Conservation (phyloP, 306 rosid species). For the Vicia villosa region DNA sequence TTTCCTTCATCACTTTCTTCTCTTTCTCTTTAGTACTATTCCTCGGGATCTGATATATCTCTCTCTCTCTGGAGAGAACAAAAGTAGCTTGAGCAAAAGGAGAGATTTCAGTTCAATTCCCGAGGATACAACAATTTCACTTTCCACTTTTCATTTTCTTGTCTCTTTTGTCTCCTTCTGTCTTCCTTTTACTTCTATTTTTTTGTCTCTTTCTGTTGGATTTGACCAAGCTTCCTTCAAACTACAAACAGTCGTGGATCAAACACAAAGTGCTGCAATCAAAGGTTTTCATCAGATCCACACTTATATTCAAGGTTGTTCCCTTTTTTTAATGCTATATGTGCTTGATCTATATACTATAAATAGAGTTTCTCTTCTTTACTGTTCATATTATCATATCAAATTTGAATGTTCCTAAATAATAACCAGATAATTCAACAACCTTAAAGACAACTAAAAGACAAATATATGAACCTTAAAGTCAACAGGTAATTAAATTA, state of each 20-base stretch:
- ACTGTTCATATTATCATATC: not conserved
- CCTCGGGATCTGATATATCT: constrained; percentile 75
- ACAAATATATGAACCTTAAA: constrained; percentile 24
- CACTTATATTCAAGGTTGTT: constrained; percentile 43
- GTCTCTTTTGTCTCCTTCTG: constrained; percentile 30
- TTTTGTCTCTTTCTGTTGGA: constrained; percentile 44
- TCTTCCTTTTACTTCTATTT: constrained; percentile 30
- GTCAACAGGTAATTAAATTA: constrained; percentile 28
- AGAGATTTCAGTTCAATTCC: constrained; percentile 49
- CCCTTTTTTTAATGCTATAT: constrained; percentile 1
- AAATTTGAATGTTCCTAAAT: constrained; percentile 5
- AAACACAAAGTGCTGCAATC: not conserved
- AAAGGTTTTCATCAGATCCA: constrained; percentile 45
- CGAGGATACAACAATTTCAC: constrained; percentile 51
- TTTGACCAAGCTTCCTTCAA: constrained; percentile 19
- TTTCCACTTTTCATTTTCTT: constrained; percentile 32
- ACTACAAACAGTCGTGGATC: constrained; percentile 28
- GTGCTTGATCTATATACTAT: not conserved
- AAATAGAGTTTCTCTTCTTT: constrained; percentile 2
- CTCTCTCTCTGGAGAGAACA: constrained; percentile 17
- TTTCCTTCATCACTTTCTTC: constrained; percentile 12
- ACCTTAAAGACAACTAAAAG: constrained; percentile 35
- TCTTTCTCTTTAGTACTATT: constrained; percentile 35
- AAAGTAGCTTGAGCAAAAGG: constrained; percentile 5
- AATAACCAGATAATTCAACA: not conserved